phyloP scores from a whole-genome alignment of 2,329 filamentous ascomycete species.

The Stagonosporopsis cucurbitacearum region DNA sequence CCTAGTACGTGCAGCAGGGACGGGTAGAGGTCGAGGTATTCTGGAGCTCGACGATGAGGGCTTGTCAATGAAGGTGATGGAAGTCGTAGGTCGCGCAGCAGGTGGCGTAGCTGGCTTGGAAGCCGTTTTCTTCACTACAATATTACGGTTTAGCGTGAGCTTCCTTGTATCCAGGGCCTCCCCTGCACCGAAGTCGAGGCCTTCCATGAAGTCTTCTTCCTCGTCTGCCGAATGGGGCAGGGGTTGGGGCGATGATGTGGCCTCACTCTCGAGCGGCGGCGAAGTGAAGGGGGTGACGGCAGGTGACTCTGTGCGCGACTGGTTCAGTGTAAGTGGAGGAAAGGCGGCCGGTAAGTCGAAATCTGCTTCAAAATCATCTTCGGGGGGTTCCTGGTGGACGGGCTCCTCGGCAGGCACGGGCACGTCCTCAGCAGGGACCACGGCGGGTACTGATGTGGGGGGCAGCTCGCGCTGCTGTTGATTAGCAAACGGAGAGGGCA shows the following conservation, averaged over 20 bases:
- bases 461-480: conserved; percentile 28
- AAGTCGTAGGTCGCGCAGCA: conserved; percentile 74
- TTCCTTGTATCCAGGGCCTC: conserved; percentile 82
- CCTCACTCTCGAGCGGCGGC: conserved; percentile 30
- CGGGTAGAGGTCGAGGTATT: conserved; percentile 74
- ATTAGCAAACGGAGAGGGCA: conserved; percentile 26
- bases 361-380: conserved; percentile 20
- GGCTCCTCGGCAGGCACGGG: conserved; percentile 15
- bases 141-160: conserved; percentile 85
- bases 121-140: conserved; percentile 78
- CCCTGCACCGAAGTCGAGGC: conserved; percentile 84
- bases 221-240: conserved; percentile 34
- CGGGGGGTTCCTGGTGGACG: conserved; percentile 12
- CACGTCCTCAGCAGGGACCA: conserved; percentile 24
- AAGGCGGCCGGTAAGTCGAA: conserved; percentile 19
- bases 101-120: conserved; percentile 68
- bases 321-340: conserved; percentile 12
- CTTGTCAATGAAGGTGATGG: conserved; percentile 90
- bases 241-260: conserved; percentile 22
- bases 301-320: conserved; percentile 17
- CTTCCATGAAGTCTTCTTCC: conserved; percentile 82
- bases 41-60: conserved; percentile 63
- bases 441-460: conserved; percentile 41
- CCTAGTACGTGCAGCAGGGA: conserved; percentile 53
- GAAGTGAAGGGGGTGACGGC: conserved; percentile 25